Evolutionary conservation across 306 rosid genomes (phyloP), one percentile per base, ranked within the genome.

Genomic region (Glycine latifolia): DNA sequence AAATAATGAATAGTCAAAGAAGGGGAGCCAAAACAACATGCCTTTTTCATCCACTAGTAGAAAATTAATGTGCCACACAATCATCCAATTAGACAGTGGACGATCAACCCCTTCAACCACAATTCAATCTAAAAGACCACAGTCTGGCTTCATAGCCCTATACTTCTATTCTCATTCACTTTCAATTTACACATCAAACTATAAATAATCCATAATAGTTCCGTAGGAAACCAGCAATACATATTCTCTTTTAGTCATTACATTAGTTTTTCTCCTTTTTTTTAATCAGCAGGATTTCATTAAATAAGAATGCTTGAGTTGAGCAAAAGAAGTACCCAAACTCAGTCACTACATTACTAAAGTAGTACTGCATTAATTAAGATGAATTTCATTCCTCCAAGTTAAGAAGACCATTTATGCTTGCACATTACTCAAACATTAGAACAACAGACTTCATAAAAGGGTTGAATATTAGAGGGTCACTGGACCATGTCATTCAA

Each of bases 31-130:
- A 37, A 37, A 37, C 4, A 37, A 37, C 41, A 37, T 37, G 41
- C 41, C 41, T 3, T 37, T 37, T 37, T 37, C 41, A 37, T 37
- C 41, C 41, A 37, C 41, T 0, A 4, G 41, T 37, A 37, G 41
- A 37, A 37, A 37, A 37, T 37, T 37, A 37, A 37, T 37, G 41
- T 37, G 41, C 4, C 41, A 37, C 41, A 37, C 41, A 37, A 37
- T 37, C 41, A 62, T 80, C 67, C 48, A 66, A 65, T 20, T 11
- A 76, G 73, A 76, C 84, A 59, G 75, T 47, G 33, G n/a, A 76
- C 16, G 61, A 39, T 31, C 15, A 5, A 73, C 72, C 52, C 31
- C 52, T 11, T 43, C 55, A 41, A 72, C 61, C 62, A 85, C 43
- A 7, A 55, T 47, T 55, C 41, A 70, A 50, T 60, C 44, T 13